Percentiles rank a stretch among this genome's conserved stretches.
These are phyloP conservation scores for Pyrenophora seminiperda DNA, from an alignment of 2,329 filamentous ascomycete species.

Conservation along the genomic window DNA sequence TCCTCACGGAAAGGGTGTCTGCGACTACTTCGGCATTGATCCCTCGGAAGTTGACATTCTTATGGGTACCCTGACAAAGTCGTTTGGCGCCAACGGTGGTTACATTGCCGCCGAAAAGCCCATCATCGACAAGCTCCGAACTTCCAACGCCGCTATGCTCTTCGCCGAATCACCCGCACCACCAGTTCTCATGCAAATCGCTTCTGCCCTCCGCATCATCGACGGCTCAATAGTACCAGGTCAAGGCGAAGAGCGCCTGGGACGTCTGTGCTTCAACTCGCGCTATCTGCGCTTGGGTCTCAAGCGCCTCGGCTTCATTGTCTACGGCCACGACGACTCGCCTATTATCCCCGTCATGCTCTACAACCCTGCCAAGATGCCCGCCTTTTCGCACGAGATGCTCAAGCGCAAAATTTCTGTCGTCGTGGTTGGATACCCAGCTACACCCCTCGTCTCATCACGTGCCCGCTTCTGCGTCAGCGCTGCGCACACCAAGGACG, in stretches of 20 bases:
- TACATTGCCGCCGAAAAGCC: constrained; percentile 89
- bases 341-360: constrained; percentile 94
- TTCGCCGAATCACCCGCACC: constrained; percentile 88
- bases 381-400: constrained; percentile 98
- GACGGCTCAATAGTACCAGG: constrained; percentile 84
- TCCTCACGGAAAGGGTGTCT: constrained; percentile 86
- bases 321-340: constrained; percentile 96
- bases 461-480: constrained; percentile 95
- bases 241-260: constrained; percentile 92
- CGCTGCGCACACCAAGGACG: constrained; percentile 96
- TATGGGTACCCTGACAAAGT: constrained; percentile 98
- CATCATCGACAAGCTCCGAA: constrained; percentile 89
- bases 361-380: constrained; percentile 99
- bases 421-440: constrained; percentile 95
- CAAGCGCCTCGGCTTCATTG: constrained; percentile 95
- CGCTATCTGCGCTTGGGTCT: constrained; percentile 96
- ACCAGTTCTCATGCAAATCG: constrained; percentile 87
- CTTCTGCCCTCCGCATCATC: constrained; percentile 85
- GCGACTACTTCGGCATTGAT: constrained; percentile 95
- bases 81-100: constrained; percentile 96
- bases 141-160: constrained; percentile 82
- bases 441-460: constrained; percentile 92
- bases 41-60: constrained; percentile 88
- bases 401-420: constrained; percentile 96
- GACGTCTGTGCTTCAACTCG: constrained; percentile 97